Evolutionary conservation across 768 basidiomycete species (phyloP).

Genomic region (Psilocybe tampanensis): DNA sequence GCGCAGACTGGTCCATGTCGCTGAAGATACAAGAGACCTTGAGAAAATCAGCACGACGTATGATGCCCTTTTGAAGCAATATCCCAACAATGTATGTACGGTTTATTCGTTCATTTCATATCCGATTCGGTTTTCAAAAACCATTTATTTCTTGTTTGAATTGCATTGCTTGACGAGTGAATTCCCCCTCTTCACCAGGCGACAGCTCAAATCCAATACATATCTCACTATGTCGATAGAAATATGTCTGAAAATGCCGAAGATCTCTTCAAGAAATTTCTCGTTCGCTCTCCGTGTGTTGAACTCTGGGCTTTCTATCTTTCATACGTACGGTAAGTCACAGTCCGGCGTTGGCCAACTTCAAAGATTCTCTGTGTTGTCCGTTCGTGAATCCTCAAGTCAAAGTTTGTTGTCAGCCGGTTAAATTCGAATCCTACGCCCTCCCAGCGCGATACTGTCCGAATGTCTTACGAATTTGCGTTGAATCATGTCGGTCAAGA

Average conservation of each 20-base stretch:
- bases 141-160: no score
- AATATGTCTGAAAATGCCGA: slow-evolving; percentile 78
- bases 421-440: slow-evolving; percentile 68
- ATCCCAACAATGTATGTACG: slow-evolving; percentile 81
- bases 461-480: slow-evolving; percentile 92
- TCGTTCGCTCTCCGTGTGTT: slow-evolving; percentile 84
- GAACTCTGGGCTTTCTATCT: slow-evolving; percentile 94
- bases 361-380: no score
- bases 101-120: slow-evolving; percentile 2
- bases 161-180: slow-evolving; percentile 7
- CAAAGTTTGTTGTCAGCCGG: slow-evolving; percentile 45
- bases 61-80: slow-evolving; percentile 79
- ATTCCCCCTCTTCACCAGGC: slow-evolving; percentile 44
- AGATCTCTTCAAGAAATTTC: slow-evolving; percentile 84
- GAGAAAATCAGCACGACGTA: slow-evolving; percentile 81
- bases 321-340: slow-evolving; percentile 83
- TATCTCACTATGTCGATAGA: slow-evolving; percentile 72
- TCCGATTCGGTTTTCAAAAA: neutral
- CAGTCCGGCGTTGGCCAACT: no score
- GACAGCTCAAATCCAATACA: slow-evolving; percentile 82
- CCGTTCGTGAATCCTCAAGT: slow-evolving; percentile 1
- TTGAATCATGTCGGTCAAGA: slow-evolving; percentile 89
- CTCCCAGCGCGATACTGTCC: slow-evolving; percentile 72
- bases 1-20: slow-evolving; percentile 75
- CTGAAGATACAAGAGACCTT: slow-evolving; percentile 77